A percentile compares a stretch with the other conserved stretches of the same genome.
These are phyloP conservation scores for Collybiopsis luxurians DNA, from an alignment of 768 basidiomycete species.

Conservation along the genomic window DNA sequence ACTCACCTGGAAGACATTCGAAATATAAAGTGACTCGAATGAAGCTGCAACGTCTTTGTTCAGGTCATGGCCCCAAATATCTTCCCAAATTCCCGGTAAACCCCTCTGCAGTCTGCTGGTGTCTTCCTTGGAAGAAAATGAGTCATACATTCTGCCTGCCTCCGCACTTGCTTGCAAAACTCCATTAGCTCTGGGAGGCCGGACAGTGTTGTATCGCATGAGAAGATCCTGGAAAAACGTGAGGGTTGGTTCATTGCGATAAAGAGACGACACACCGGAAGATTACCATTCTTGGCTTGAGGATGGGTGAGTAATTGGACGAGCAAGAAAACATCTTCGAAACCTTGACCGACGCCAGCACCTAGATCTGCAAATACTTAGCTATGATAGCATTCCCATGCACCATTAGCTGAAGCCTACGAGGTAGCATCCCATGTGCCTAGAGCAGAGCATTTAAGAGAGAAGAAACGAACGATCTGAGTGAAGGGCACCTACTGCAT, in stretches of 20 bases:
- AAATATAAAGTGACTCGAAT: constrained; percentile 8
- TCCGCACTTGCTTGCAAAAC: constrained; percentile 40
- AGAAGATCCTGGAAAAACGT: constrained; percentile 37
- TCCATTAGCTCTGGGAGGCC: constrained; percentile 47
- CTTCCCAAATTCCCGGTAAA: constrained; percentile 39
- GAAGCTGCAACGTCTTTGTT: constrained; percentile 35
- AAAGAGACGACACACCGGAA: constrained; percentile 31
- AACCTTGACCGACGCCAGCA: constrained; percentile 56
- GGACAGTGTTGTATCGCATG: constrained; percentile 40
- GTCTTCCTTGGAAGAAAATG: constrained; percentile 30
- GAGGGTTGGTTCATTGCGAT: background rate
- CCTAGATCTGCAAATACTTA: constrained; percentile 28
- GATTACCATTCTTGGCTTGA: constrained; percentile 32
- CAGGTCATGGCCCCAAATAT: constrained; percentile 50
- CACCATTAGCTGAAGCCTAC: constrained; percentile 24
- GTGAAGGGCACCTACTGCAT: constrained; percentile 36
- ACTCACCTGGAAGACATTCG: background rate
- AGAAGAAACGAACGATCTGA: background rate
- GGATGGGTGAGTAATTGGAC: constrained; percentile 43
- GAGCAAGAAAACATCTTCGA: constrained; percentile 53
- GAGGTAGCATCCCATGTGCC: constrained; percentile 61
- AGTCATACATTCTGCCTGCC: constrained; percentile 44
- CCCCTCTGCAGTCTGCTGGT: constrained; percentile 24
- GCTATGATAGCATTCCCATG: too few relatives aligned
- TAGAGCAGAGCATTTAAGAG: constrained; percentile 11